Evolutionary conservation across 345 rosid genomes (phyloP).

Genomic region (Gossypium anomalum): DNA sequence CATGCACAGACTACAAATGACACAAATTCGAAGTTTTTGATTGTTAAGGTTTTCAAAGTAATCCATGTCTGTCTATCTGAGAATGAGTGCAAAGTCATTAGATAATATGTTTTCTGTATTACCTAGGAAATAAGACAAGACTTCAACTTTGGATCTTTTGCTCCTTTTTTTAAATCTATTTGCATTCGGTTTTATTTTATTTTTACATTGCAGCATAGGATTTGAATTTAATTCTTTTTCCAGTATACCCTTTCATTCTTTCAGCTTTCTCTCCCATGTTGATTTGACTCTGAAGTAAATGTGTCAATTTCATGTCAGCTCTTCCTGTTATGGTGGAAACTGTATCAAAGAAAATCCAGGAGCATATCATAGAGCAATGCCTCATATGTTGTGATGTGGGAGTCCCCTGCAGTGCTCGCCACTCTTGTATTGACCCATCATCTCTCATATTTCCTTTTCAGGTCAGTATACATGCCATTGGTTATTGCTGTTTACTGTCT

Average conservation of each 20-base stretch:
- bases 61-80: background rate
- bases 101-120: background rate
- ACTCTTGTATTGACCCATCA: constrained; percentile 84
- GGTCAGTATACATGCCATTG: constrained; percentile 40
- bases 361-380: constrained; percentile 86
- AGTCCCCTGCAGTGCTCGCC: constrained; percentile 78
- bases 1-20: background rate
- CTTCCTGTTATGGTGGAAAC: constrained; percentile 80
- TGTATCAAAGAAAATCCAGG: constrained; percentile 64
- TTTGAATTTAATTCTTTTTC: background rate
- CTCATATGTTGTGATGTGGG: constrained; percentile 95
- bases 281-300: constrained; percentile 15
- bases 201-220: background rate
- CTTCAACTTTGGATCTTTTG: background rate
- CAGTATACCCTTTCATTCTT: background rate
- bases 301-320: constrained; percentile 45
- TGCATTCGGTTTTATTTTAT: background rate
- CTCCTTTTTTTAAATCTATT: background rate
- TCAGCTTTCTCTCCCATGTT: constrained; percentile 11
- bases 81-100: background rate
- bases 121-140: background rate
- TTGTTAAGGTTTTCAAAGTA: background rate
- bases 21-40: background rate
- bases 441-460: constrained; percentile 93
- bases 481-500: background rate